Percentiles rank a stretch among this genome's conserved stretches.
These are phyloP conservation scores for Yarrowia sp. DNA, from an alignment of 805 yeast species.

Conservation along the genomic window DNA sequence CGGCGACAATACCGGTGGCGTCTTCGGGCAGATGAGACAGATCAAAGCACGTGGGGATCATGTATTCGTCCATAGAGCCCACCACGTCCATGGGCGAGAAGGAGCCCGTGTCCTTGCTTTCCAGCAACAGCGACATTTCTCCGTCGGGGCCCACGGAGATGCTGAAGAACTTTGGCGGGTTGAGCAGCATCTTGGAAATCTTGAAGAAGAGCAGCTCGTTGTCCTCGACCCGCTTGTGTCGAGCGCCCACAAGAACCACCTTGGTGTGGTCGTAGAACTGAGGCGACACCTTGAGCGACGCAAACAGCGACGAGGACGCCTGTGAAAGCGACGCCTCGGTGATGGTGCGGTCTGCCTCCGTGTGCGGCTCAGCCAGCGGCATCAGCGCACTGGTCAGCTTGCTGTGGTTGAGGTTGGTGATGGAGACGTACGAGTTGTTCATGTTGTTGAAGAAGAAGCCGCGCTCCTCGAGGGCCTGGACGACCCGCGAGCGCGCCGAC, in stretches of 20 bases:
- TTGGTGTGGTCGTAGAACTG: constrained; percentile 43
- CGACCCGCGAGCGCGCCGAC: constrained; percentile 46
- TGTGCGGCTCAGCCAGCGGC: constrained; percentile 1
- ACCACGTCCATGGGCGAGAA: constrained; percentile 53
- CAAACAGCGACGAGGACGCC: constrained; percentile 26
- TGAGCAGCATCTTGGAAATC: constrained; percentile 43
- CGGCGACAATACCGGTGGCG: constrained; percentile 65
- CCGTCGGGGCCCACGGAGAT: constrained; percentile 33
- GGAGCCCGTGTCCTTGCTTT: constrained; percentile 31
- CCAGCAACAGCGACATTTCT: constrained; percentile 37
- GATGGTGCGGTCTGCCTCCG: not conserved
- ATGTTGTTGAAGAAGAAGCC: constrained; percentile 48
- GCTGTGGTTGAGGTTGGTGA: constrained; percentile 25
- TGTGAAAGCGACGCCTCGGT: constrained; percentile 4
- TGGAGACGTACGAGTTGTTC: constrained; percentile 45
- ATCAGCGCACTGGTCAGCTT: constrained; percentile 5
- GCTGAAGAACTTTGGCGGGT: constrained; percentile 36
- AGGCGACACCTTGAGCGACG: constrained; percentile 45
- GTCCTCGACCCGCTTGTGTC: constrained; percentile 48
- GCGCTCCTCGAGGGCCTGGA: constrained; percentile 45
- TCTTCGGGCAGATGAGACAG: constrained; percentile 54
- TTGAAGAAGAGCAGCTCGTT: constrained; percentile 38
- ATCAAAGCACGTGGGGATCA: constrained; percentile 58
- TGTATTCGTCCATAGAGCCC: constrained; percentile 56
- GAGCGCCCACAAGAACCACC: constrained; percentile 57